Conservation (phyloP, 345 rosid genomes). For the Pugionium cornutum region DNA sequence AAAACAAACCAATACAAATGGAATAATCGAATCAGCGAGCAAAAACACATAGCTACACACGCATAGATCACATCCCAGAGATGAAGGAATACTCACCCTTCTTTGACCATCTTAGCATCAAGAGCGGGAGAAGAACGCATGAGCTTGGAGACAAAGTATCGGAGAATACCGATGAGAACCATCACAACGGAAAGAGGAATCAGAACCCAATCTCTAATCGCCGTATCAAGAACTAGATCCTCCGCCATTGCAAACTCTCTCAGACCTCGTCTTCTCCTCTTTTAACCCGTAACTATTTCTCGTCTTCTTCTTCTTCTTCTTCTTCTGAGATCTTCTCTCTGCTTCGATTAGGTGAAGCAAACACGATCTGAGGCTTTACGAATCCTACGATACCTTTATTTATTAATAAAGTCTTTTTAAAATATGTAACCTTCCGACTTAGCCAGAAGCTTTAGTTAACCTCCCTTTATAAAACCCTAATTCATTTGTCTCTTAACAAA, state of each 20-base stretch:
- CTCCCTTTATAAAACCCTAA: slow-evolving; percentile 26
- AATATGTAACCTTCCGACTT: neutral
- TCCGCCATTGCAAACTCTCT: slow-evolving; percentile 65
- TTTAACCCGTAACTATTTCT: slow-evolving; percentile 14
- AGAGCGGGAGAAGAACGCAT: slow-evolving; percentile 83
- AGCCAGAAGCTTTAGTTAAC: neutral
- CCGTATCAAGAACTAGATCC: slow-evolving; percentile 93
- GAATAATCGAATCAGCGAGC: slow-evolving; percentile 21
- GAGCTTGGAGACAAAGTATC: slow-evolving; percentile 77
- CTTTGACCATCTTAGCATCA: slow-evolving; percentile 77
- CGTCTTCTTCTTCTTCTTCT: neutral
- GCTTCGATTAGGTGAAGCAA: slow-evolving; percentile 27
- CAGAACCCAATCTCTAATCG: slow-evolving; percentile 98
- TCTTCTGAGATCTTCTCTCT: slow-evolving; percentile 31
- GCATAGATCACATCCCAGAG: neutral
- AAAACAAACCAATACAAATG: slow-evolving; percentile 1
- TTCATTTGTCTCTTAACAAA: neutral
- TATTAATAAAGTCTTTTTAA: neutral
- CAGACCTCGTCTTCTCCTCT: slow-evolving; percentile 37
- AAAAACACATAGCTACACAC: neutral
- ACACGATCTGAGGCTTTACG: slow-evolving; percentile 39
- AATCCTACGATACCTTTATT: no score
- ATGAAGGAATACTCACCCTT: slow-evolving; percentile 55
- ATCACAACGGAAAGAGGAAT: slow-evolving; percentile 93
- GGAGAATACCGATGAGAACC: slow-evolving; percentile 94